Conservation (phyloP, 805 yeast species). For the Saccharomycopsis sp. region DNA sequence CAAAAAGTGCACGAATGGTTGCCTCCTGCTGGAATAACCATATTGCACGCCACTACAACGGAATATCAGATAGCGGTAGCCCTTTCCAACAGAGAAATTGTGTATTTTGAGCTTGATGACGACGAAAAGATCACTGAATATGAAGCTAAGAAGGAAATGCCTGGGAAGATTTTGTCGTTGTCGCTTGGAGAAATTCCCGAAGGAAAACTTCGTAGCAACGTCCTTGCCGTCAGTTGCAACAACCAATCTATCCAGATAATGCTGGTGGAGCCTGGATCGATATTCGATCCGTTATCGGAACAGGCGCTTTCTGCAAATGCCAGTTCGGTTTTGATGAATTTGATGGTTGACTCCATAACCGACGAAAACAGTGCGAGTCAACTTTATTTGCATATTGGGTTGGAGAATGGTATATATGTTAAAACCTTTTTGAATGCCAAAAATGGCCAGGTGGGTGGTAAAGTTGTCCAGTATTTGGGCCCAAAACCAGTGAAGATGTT, state of each 20-base stretch:
- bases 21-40: conserved; percentile 70
- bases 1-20: conserved; percentile 57
- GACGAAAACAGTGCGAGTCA: conserved; percentile 17
- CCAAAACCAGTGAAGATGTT: conserved; percentile 52
- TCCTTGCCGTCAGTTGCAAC: conserved; percentile 62
- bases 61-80: conserved; percentile 63
- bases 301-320: conserved; percentile 54
- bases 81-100: conserved; percentile 64
- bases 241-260: conserved; percentile 66
- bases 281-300: conserved; percentile 53
- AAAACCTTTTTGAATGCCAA: conserved; percentile 48
- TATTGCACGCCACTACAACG: conserved; percentile 56
- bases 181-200: conserved; percentile 42
- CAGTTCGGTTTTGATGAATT: conserved; percentile 33
- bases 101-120: conserved; percentile 71
- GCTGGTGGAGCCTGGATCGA: conserved; percentile 51
- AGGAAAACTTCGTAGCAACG: conserved; percentile 44
- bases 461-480: conserved; percentile 70
- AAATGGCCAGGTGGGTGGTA: conserved; percentile 57
- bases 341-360: conserved; percentile 25
- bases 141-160: conserved; percentile 51
- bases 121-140: conserved; percentile 66
- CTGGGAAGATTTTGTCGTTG: conserved; percentile 41
- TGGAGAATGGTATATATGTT: conserved; percentile 77
- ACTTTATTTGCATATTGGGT: conserved; percentile 62